Evolutionary conservation across 2,329 filamentous ascomycete species (phyloP), one percentile per base, ranked within the genome.

Genomic region (Colletotrichum karsti): DNA sequence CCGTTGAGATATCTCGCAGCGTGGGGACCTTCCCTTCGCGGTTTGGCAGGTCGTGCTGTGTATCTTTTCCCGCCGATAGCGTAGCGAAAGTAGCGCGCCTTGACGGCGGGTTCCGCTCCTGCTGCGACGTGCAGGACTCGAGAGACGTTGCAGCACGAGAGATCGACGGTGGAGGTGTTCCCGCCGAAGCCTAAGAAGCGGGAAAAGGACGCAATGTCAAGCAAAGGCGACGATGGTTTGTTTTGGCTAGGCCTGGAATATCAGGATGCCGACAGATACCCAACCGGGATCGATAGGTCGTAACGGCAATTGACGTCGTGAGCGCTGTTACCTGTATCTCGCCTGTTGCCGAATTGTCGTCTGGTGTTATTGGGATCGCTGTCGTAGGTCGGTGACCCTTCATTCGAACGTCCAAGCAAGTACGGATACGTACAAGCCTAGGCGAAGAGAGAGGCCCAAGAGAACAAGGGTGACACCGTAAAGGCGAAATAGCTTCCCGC

Each of bases 361-460:
- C 22, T n/a, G 57, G 30, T 28, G 50, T 63, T 33, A 63, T 67
- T 67, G 59, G 26, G 63, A 67, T 67, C 63, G 63, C 63, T 67
- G 58, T 18, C 8, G 24, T 59, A 55, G 20, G 53, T 41, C 53
- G 22, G 35, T 12, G 35, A 41, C 35, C 12, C 26, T 33, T 35
- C 48, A 35, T 53, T 13, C 18, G 18, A 20, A 20, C 28, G 26
- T n/a, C n/a, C n/a, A n/a, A n/a, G n/a, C n/a, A n/a, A n/a, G n/a
- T n/a, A n/a, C n/a, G n/a, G n/a, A n/a, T n/a, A n/a, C n/a, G n/a
- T n/a, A n/a, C n/a, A 53, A 53, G n/a, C 8, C 48, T n/a, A 35
- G 26, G 26, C 15, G 26, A 30, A 53, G 10, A 18, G 30, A 20
- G 48, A 33, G n/a, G 20, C n/a, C n/a, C n/a, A n/a, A n/a, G n/a